Base-by-base conservation (phyloP, 1,139 yeast genomes). In the Kodamaea fungicola region DNA sequence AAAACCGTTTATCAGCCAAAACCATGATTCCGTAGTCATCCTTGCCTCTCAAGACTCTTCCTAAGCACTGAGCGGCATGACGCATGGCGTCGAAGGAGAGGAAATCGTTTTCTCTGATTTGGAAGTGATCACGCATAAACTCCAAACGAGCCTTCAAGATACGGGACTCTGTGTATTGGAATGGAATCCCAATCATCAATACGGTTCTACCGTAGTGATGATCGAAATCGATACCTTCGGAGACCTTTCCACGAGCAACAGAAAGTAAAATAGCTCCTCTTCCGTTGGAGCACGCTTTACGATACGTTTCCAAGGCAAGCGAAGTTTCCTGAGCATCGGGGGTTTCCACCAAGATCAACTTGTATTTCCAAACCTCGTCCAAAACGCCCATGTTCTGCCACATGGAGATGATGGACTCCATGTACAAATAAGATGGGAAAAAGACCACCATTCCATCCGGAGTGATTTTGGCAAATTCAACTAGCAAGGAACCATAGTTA, bases 271-370 rank as follows among this genome's bases (percentile, higher is more conserved):
- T 90, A 0, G 99, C 99, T 2, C 99, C 99, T 47, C 98, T 74
- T 5, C 99, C 99, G 60, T 90, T 94, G 2, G 94, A 83, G 56
- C 99, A 92, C 0, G 99, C 99, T 29, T 90, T 86, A 52, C 98
- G 73, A 57, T 90, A 92, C 0, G 98, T 92, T 50, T 94, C 98
- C 46, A 92, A 66, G 0, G 98, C 99, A 45, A 92, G 64, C 1
- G 96, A 84, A 0, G 99, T 92, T 59, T 94, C 99, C 59, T 94
- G 99, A 1, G 97, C 96, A 75, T 92, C 99, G 0, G 99, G 99
- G 0, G 99, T 92, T 61, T 92, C 99, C n/a, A 94, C 97, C 31
- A 92, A 67, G 48, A 92, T 90, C 47, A 92, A 71, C 57, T 92
- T 92, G 59, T 92, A 89, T 59, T 92, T 90, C 98, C 98, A 94